phyloP scores from a whole-genome alignment of 345 rosid genomes.

The Anacardium occidentale region DNA sequence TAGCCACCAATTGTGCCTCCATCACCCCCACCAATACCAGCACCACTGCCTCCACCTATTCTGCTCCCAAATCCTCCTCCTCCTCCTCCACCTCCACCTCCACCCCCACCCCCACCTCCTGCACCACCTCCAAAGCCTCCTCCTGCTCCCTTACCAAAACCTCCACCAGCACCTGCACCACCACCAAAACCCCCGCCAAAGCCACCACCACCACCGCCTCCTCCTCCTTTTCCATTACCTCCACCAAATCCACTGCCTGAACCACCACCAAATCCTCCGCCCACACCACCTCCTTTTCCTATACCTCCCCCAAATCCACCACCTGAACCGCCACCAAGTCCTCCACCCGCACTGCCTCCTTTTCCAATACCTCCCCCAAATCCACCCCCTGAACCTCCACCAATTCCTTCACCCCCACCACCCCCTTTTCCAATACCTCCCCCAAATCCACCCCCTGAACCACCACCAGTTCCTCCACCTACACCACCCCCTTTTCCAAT shows the following conservation, averaged over 20 bases:
- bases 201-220: not conserved
- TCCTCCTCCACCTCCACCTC: not conserved
- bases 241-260: conserved; percentile 4
- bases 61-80: conserved; percentile 17
- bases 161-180: not conserved
- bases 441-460: conserved; percentile 9
- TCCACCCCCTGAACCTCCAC: conserved; percentile 11
- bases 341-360: conserved; percentile 12
- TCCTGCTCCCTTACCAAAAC: not conserved
- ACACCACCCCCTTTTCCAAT: conserved; percentile 4
- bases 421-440: conserved; percentile 6
- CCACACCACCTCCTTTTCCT: conserved; percentile 14
- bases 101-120: not conserved
- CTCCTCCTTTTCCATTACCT: not conserved
- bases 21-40: conserved; percentile 19
- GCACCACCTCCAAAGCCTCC: conserved; percentile 1
- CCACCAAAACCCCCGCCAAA: conserved; percentile 4
- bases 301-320: conserved; percentile 16
- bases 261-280: not conserved
- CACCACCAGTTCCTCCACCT: conserved; percentile 17
- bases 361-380: conserved; percentile 4
- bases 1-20: conserved; percentile 18
- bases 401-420: conserved; percentile 10
- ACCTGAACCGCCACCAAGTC: conserved; percentile 6
- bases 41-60: conserved; percentile 9